Evolutionary conservation across 2,329 filamentous ascomycete species (phyloP), one percentile per base, ranked within the genome.

Genomic region (Diaporthe vexans): DNA sequence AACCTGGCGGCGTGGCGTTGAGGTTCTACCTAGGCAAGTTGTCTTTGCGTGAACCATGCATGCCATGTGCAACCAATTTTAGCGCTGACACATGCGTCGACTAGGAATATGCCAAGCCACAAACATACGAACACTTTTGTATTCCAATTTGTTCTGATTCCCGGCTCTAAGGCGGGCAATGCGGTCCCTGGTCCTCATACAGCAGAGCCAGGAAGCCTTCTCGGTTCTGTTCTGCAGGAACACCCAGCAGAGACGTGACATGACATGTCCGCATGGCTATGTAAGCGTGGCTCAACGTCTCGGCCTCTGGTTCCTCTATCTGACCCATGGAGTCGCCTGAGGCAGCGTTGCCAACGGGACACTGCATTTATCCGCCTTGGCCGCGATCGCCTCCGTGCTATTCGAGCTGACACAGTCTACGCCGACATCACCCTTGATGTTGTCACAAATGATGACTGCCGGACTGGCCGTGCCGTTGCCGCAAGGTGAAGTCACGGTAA

Each of bases 401-500:
- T 79, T 80, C 35, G 82, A 81, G 40, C 80, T 78, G n/a, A 84
- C 79, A 72, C 83, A 85, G 40, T 80, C 81, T 1, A 80, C 76
- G 6, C 84, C 78, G 1, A 82, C 77, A 57, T 81, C 83, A 11
- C 82, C 84, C 15, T 80, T 78, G 77, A 86, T 83, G 24, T 82
- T 87, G 77, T 90, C 86, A 76, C 89, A 91, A 61, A 89, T 83
- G 67, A 91, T 83, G 65, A 84, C 85, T 21, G 83, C 79, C 15
- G 83, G 79, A 29, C 79, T 82, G 24, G 70, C 70, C 9, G 74
- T 69, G 6, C 72, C 72, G 48, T 63, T 74, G 19, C 83, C 83
- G 52, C 84, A 84, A 0, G 89, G 89, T 58, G 86, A 89, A 0
- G 83, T 87, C 69, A 92, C 79, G 73, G 88, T 83, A 76, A 92